Evolutionary conservation across 306 rosid genomes (phyloP).

Genomic region (Rubus idaeus): DNA sequence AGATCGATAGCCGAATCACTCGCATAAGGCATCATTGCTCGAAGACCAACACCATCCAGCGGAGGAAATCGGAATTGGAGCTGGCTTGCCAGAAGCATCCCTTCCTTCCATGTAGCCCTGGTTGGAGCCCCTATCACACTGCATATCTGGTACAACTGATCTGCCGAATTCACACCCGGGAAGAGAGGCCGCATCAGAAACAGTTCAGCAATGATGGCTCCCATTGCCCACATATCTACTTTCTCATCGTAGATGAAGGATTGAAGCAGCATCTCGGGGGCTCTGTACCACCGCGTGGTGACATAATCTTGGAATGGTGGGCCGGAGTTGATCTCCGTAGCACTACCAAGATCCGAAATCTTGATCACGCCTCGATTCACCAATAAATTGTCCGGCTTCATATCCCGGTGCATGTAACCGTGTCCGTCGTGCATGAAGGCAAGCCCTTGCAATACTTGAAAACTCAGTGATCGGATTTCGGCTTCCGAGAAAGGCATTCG

Average conservation of each 20-base stretch:
- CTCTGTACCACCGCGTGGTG: neutral
- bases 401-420: neutral
- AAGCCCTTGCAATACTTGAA: neutral
- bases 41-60: neutral
- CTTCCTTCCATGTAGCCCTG: neutral
- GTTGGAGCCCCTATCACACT: neutral
- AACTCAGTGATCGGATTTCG: neutral
- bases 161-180: accelerated
- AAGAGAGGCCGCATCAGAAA: neutral
- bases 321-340: neutral
- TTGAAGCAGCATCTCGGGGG: neutral
- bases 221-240: conserved; percentile 6
- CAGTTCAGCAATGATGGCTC: neutral
- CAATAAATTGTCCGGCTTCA: neutral
- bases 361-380: neutral
- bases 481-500: neutral
- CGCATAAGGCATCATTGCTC: neutral
- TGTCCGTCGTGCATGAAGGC: neutral
- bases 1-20: neutral
- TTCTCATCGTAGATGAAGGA: neutral
- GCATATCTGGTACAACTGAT: neutral
- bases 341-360: neutral
- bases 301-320: neutral
- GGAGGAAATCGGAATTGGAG: neutral
- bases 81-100: neutral